These are phyloP conservation scores for Isatis tinctoria DNA, from an alignment of 345 rosid species.

Conservation along the genomic window DNA sequence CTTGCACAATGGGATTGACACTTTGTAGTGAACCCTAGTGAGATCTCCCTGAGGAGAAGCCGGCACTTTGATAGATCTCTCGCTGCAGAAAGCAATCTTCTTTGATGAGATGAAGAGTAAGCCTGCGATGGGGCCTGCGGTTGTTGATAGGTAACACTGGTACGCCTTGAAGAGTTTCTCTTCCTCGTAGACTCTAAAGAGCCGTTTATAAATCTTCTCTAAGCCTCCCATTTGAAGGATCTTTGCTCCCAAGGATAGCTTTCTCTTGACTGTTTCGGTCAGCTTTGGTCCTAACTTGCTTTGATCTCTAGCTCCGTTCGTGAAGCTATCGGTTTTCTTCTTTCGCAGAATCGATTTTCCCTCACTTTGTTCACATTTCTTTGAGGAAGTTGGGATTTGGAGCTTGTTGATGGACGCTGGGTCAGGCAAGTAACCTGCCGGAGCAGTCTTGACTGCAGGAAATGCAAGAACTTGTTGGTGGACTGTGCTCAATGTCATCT, in stretches of 20 bases:
- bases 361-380: conserved; percentile 10
- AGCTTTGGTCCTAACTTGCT: conserved; percentile 42
- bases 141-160: conserved; percentile 56
- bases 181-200: conserved; percentile 41
- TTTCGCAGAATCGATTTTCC: conserved; percentile 26
- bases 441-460: conserved; percentile 3
- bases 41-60: conserved; percentile 44
- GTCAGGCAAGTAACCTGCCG: conserved; percentile 17
- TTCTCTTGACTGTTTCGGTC: conserved; percentile 46
- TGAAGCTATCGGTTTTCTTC: conserved; percentile 39
- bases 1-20: conserved; percentile 53
- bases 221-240: conserved; percentile 44
- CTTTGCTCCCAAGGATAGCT: conserved; percentile 39
- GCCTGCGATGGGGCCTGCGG: conserved; percentile 56
- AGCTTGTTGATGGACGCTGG: conserved; percentile 27
- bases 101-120: conserved; percentile 45
- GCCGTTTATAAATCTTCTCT: conserved; percentile 40
- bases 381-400: conserved; percentile 26
- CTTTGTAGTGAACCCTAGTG: conserved; percentile 48
- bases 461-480: conserved; percentile 14
- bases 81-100: conserved; percentile 43
- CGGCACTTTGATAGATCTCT: conserved; percentile 38
- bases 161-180: conserved; percentile 49
- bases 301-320: conserved; percentile 37
- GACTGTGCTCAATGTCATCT: conserved; percentile 26